Evolutionary conservation across 352 stramenopile genomes (phyloP), one percentile per base, ranked within the genome.

Genomic region (Aphanomyces cochlioides): DNA sequence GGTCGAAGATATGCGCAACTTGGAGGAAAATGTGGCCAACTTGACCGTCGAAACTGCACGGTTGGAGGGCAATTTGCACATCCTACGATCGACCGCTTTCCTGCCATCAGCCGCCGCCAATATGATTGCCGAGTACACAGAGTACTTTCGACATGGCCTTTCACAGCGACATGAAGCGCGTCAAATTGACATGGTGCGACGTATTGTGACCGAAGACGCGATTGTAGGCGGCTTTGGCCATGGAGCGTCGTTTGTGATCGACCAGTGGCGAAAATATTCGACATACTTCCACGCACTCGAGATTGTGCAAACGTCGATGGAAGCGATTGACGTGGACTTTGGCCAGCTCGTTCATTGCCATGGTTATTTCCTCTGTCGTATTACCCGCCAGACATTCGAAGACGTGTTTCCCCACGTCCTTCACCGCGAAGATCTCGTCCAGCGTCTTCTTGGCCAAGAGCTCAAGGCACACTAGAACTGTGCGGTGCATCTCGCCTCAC

Each of bases 1-100:
- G 56, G 75, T 74, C 36, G 90, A 83, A 56, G 66, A 69, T 38
- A 79, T 90, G 73, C 88, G 90, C 75, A 88, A 89, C 56, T 76
- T 90, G 34, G 75, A 77, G 21, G 72, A 90, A 40, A 81, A 90
- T 54, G 79, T 92, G 57, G 87, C 90, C 71, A 78, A 57, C 28
- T 75, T 92, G 13, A 78, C 74, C 37, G 77, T 85, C 28, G 79
- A 77, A 40, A 82, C 90, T n/a, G 81, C 86, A 67, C 81, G 77
- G 0, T 73, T 92, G n/a, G 45, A 70, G 38, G 64, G 64, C 8
- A 45, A 56, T 28, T 34, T 70, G n/a, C 10, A 59, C 34, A 61
- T 61, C 34, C 54, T 61, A 13, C 54, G 54, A n/a, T 61, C 54
- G 19, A 61, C 54, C 5, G 19, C 54, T 28, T 5, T 61, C 19